A percentile compares a stretch with the other conserved stretches of the same genome.
Conservation (phyloP, 192 early-diverging fungal genomes). For the Spinellus fusiger region DNA sequence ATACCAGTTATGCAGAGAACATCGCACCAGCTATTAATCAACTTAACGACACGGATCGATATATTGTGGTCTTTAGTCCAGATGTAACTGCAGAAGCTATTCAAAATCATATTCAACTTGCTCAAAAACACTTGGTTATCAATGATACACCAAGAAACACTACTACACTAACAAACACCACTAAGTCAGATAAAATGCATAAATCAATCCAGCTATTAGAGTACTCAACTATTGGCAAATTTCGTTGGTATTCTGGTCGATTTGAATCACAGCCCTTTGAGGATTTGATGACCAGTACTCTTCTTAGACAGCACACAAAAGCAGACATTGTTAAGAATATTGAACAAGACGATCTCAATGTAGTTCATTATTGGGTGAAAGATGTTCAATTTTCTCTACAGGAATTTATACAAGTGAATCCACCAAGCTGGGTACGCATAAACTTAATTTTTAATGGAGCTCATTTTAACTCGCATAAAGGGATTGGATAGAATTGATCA, state of each 20-base stretch:
- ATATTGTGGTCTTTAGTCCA: constrained; percentile 28
- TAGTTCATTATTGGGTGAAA: constrained; percentile 28
- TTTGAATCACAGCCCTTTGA: constrained; percentile 19
- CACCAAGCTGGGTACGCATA: constrained; percentile 28
- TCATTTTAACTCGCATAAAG: not conserved
- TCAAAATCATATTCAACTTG: constrained; percentile 14
- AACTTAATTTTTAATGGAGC: not conserved
- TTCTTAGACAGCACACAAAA: too few species aligned
- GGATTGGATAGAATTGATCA: constrained; percentile 33
- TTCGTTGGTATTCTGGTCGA: constrained; percentile 27
- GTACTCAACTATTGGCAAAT: constrained; percentile 21
- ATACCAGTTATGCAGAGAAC: not conserved
- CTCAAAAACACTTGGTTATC: constrained; percentile 2
- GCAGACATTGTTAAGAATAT: not conserved
- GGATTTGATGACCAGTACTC: not conserved
- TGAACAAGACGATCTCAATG: not conserved
- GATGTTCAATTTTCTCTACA: constrained; percentile 21
- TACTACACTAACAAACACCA: not conserved
- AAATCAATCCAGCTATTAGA: not conserved
- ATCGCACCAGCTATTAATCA: constrained; percentile 1
- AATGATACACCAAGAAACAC: not conserved
- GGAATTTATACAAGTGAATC: constrained; percentile 24
- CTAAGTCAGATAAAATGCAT: not conserved
- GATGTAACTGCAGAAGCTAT: constrained; percentile 1
- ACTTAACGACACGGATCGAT: constrained; percentile 10